These are phyloP conservation scores for Aegle marmelos DNA, from an alignment of 345 rosid genomes.

Conservation along the genomic window DNA sequence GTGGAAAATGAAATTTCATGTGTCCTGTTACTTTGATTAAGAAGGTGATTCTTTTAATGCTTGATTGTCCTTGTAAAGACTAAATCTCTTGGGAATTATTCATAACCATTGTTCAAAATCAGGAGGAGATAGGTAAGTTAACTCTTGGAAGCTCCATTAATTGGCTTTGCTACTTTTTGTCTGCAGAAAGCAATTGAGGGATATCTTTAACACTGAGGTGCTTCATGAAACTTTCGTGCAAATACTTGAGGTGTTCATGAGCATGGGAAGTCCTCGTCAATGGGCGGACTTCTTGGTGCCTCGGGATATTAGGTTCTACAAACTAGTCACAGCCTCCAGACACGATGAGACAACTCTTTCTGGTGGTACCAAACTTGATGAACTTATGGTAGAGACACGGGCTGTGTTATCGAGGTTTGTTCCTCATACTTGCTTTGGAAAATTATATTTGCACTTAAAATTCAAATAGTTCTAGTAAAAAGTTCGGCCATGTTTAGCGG, in stretches of 20 bases:
- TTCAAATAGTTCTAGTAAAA: neutral
- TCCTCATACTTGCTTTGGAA: neutral
- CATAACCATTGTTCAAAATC: neutral
- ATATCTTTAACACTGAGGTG: constrained; percentile 40
- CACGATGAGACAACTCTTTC: constrained; percentile 29
- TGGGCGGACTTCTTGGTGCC: constrained; percentile 88
- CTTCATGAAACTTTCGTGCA: constrained; percentile 62
- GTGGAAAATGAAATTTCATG: neutral
- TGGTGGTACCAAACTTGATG: constrained; percentile 55
- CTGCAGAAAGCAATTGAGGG: constrained; percentile 81
- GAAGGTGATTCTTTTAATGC: constrained; percentile 3
- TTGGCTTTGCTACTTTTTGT: constrained; percentile 9
- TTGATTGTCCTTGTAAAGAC: neutral
- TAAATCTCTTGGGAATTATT: neutral
- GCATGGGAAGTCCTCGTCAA: constrained; percentile 62
- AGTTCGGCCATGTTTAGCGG: neutral
- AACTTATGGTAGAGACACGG: constrained; percentile 73
- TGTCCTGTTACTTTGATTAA: neutral
- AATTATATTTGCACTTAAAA: neutral
- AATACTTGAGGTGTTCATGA: constrained; percentile 75
- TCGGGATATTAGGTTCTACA: constrained; percentile 39
- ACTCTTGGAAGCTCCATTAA: constrained; percentile 4
- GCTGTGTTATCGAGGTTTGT: constrained; percentile 75
- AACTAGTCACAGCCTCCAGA: constrained; percentile 27
- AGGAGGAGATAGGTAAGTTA: neutral